Base-by-base conservation (phyloP, 345 rosid species). In the Camelina laxa region DNA sequence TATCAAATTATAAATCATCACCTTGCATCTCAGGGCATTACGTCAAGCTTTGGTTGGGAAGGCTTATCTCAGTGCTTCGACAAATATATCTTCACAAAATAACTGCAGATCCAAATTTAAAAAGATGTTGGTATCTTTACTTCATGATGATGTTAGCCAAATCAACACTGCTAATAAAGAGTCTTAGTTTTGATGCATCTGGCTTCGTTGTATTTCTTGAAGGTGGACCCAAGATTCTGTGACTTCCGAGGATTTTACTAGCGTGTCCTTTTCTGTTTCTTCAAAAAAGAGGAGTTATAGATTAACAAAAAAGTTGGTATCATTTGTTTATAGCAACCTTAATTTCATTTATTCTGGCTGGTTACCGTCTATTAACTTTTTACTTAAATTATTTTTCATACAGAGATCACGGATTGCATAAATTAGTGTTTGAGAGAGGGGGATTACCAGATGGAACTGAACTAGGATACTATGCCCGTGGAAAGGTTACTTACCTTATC, bases 391-490 rank as follows among this genome's bases (percentile, higher is more conserved):
- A 67, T 15, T 56, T 70, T 41, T 48, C 65, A 60, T 73, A 49
- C 76, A 95, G 99, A 82, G 99, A 95, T 74, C 87, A 89, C 67
- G 81, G 91, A 59, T 71, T 88, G 82, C 99, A 95, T 82, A 95
- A 83, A 74, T 77, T 92, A 79, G 95, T 92, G 54, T 95, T 95
- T 73, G 98, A 87, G 70, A 86, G 79, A 68, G 90, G 81, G 81
- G 89, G 94, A 73, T 81, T 95, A 81, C 97, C 98, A 59, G 99
- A 95, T 83, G 99, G 99, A 81, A 87, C 93, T 79, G 98, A 89
- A 89, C 87, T 95, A 54, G 96, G 93, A 60, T 95, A 95, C 84
- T 92, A 85, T 70, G 91, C 86, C 15, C 92, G 88, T 71, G 99
- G 98, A 83, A 80, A 92, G 99, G 99, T 95, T 63, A 60, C 65